A percentile compares a stretch with the other conserved stretches of the same genome.
Conservation (phyloP, 2,329 filamentous ascomycete species). For the Trichoderma brevicompactum region DNA sequence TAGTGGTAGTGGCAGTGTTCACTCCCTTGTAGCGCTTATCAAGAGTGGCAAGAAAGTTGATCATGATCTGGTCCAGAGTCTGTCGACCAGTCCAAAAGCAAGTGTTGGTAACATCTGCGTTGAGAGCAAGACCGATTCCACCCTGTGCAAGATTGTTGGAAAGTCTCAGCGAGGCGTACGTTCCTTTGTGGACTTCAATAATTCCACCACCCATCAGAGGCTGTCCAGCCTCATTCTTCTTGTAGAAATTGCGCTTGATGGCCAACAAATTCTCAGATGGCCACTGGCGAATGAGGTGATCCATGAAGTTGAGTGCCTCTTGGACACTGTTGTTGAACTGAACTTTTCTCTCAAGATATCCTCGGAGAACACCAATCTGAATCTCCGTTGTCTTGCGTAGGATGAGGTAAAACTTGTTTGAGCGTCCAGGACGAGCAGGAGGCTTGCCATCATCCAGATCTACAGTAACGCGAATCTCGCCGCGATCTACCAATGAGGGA, state of each 20-base stretch:
- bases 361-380: constrained; percentile 66
- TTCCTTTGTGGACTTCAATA: constrained; percentile 83
- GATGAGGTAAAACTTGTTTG: constrained; percentile 62
- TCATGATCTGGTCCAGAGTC: constrained; percentile 45
- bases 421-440: constrained; percentile 41
- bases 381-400: constrained; percentile 70
- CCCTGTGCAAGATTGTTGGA: constrained; percentile 58
- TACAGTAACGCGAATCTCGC: constrained; percentile 62
- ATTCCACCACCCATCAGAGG: constrained; percentile 60
- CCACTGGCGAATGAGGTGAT: constrained; percentile 83
- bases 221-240: constrained; percentile 51
- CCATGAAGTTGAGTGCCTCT: constrained; percentile 86
- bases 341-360: constrained; percentile 66
- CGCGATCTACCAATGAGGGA: constrained; percentile 46
- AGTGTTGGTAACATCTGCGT: constrained; percentile 89
- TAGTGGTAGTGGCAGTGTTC: constrained; percentile 36
- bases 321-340: constrained; percentile 69
- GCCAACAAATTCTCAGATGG: constrained; percentile 69
- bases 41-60: constrained; percentile 42
- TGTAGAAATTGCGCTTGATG: constrained; percentile 85
- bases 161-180: constrained; percentile 83
- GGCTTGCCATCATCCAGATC: constrained; percentile 73
- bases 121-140: constrained; percentile 72
- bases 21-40: constrained; percentile 39
- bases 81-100: constrained; percentile 72